A percentile compares a stretch with the other conserved stretches of the same genome.
phyloP scores from a whole-genome alignment of 164 flowering plant genomes.

The Annona squamosa region DNA sequence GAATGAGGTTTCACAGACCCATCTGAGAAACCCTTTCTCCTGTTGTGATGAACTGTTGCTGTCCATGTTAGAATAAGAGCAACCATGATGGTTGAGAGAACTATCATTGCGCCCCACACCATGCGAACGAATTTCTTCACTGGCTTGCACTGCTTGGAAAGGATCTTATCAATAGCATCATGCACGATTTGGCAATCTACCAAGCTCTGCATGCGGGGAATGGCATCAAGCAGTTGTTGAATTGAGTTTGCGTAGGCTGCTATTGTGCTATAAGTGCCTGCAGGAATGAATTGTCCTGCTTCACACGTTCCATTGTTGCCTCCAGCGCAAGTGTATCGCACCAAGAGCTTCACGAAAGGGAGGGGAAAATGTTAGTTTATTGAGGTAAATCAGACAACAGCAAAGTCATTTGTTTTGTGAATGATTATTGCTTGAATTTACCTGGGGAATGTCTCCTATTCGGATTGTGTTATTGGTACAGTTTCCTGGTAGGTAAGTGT shows the following conservation, averaged over 20 bases:
- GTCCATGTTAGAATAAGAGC: slow-evolving; percentile 49
- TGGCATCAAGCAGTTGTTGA: slow-evolving; percentile 51
- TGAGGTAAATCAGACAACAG: background rate
- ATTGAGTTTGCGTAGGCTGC: slow-evolving; percentile 50
- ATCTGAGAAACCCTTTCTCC: slow-evolving; percentile 26
- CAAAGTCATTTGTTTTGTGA: background rate
- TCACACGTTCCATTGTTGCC: slow-evolving; percentile 31
- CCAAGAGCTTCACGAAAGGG: slow-evolving; percentile 36
- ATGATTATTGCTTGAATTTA: slow-evolving; percentile 7
- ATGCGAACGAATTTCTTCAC: slow-evolving; percentile 43
- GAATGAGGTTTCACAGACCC: slow-evolving; percentile 43
- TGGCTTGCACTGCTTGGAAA: slow-evolving; percentile 57
- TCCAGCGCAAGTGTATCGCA: slow-evolving; percentile 41
- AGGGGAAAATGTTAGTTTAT: background rate
- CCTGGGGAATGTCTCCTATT: slow-evolving; percentile 76
- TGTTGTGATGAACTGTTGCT: slow-evolving; percentile 26
- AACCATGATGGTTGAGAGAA: slow-evolving; percentile 47
- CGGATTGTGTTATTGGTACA: slow-evolving; percentile 49
- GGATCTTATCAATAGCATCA: slow-evolving; percentile 56
- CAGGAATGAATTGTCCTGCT: slow-evolving; percentile 33
- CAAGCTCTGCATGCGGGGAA: slow-evolving; percentile 65
- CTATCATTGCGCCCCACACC: slow-evolving; percentile 49
- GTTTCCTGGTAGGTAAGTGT: slow-evolving; percentile 45
- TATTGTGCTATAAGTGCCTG: slow-evolving; percentile 20
- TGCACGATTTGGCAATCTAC: slow-evolving; percentile 61